Percentiles rank a stretch among this genome's conserved stretches.
phyloP scores from a whole-genome alignment of 176 grass and related monocot genomes.

The Avena atlantica region DNA sequence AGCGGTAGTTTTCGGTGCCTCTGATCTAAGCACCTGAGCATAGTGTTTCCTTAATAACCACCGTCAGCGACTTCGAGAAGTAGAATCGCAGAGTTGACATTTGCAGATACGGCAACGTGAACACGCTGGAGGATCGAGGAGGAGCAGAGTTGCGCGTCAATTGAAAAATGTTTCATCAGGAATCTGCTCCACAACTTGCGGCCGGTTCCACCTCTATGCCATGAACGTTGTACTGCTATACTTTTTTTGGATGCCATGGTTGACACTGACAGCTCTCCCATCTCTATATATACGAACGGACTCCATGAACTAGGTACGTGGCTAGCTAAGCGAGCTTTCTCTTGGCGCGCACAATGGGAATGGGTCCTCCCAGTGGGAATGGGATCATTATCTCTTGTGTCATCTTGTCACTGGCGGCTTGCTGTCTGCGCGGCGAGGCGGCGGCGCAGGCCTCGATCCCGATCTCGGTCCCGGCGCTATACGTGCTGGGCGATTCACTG shows the following conservation, averaged over 20 bases:
- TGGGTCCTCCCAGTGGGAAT: not conserved
- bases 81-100: not conserved
- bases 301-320: not conserved
- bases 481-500: slow-evolving; percentile 82
- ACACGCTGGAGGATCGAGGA: not conserved
- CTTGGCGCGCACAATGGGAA: slow-evolving; percentile 5
- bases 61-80: not conserved
- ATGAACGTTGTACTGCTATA: not conserved
- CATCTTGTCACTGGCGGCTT: not conserved
- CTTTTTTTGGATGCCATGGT: not conserved
- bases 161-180: not conserved
- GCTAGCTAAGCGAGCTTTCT: not conserved
- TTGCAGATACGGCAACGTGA: slow-evolving; percentile 1
- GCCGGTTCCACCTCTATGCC: not conserved
- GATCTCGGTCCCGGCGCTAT: slow-evolving; percentile 55
- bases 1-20: too few species aligned
- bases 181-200: not conserved
- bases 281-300: not conserved
- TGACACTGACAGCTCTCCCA: not conserved
- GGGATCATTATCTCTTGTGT: not conserved
- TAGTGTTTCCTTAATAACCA: not conserved
- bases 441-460: not conserved
- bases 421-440: not conserved
- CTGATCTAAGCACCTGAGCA: too few species aligned
- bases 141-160: not conserved